Percentiles rank a stretch among this genome's conserved stretches.
Conservation (phyloP, 495 filamentous ascomycete species). For the Penicillium goetzii region DNA sequence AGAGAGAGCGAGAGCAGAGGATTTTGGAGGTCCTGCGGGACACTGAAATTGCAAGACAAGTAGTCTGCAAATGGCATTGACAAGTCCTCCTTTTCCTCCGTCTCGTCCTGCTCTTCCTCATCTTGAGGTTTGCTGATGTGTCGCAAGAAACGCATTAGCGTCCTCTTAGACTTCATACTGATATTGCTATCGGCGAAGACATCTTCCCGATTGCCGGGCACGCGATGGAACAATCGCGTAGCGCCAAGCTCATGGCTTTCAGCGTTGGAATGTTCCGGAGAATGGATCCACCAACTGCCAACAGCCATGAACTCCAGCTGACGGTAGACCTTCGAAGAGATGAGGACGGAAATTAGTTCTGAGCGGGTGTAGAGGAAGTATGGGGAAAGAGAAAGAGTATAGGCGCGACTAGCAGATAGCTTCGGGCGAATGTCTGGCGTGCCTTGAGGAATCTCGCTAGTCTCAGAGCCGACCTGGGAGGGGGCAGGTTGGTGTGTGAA, state of each 20-base stretch:
- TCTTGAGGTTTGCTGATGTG: constrained; percentile 49
- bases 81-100: constrained; percentile 33
- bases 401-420: constrained; percentile 71
- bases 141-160: constrained; percentile 86
- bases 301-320: constrained; percentile 94
- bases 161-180: constrained; percentile 74
- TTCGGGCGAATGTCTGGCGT: constrained; percentile 27
- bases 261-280: constrained; percentile 19
- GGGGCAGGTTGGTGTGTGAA: constrained; percentile 17
- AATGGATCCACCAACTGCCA: constrained; percentile 88
- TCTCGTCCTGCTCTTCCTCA: constrained; percentile 22
- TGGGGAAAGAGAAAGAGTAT: constrained; percentile 82
- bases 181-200: constrained; percentile 75
- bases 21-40: constrained; percentile 68
- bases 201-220: constrained; percentile 87
- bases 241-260: constrained; percentile 14
- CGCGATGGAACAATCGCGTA: constrained; percentile 52
- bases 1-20: constrained; percentile 81
- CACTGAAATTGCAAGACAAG: constrained; percentile 69
- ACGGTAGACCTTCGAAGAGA: constrained; percentile 83
- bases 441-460: constrained; percentile 14
- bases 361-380: constrained; percentile 86
- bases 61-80: constrained; percentile 63
- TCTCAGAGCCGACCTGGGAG: constrained; percentile 8
- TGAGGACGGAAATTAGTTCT: constrained; percentile 70